Conservation (phyloP, 305 asterid genomes). For the Andrographis paniculata region DNA sequence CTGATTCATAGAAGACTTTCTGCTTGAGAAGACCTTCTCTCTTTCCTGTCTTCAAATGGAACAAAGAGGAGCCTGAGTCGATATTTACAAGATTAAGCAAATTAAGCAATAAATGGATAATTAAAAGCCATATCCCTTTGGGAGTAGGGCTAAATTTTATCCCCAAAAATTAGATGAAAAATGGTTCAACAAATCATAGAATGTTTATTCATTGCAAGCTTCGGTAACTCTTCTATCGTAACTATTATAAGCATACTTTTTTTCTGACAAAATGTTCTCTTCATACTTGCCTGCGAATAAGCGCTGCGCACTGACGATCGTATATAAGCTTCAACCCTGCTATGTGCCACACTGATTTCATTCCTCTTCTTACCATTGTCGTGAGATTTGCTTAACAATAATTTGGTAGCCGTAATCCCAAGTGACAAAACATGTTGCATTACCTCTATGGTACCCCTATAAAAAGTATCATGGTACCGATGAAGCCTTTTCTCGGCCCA, state of each 20-base stretch:
- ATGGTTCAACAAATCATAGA: no score
- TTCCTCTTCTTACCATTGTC: conserved; percentile 35
- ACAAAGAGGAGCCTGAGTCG: conserved; percentile 31
- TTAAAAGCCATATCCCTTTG: neutral
- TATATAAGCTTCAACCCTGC: conserved; percentile 57
- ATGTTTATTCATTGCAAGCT: no score
- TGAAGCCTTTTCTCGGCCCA: conserved; percentile 66
- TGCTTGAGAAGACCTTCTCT: conserved; percentile 57
- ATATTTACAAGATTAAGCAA: conserved; percentile 11
- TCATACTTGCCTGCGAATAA: conserved; percentile 70
- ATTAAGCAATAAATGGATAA: neutral
- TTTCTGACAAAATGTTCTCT: neutral
- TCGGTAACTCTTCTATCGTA: no score
- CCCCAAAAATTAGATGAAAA: no score
- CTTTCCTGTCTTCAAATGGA: conserved; percentile 78
- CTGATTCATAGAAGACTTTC: conserved; percentile 53
- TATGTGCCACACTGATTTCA: conserved; percentile 40
- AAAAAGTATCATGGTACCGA: conserved; percentile 54
- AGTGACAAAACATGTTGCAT: conserved; percentile 61
- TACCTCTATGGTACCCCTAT: conserved; percentile 57
- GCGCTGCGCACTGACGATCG: conserved; percentile 66
- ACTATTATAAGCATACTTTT: no score
- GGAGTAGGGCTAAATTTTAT: no score
- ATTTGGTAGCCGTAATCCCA: conserved; percentile 44
- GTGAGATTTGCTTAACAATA: conserved; percentile 32